These are phyloP conservation scores for Bimuria novae-zelandiae DNA, from an alignment of 2,329 filamentous ascomycete species.

Conservation along the genomic window DNA sequence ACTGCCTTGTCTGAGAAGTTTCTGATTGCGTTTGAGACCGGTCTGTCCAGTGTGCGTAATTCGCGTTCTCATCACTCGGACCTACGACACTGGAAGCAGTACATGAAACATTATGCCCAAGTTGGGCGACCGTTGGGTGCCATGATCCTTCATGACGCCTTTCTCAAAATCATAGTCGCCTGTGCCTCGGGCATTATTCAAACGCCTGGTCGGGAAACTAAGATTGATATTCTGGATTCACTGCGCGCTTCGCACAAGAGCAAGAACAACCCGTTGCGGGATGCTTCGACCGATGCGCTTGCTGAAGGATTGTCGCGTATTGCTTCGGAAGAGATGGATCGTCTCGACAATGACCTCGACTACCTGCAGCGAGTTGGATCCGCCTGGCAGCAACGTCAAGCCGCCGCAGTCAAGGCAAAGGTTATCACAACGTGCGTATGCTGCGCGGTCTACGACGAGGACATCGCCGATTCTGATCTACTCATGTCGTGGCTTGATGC, in stretches of 20 bases:
- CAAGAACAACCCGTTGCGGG: slow-evolving; percentile 17
- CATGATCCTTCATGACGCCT: slow-evolving; percentile 87
- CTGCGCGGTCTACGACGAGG: slow-evolving; percentile 80
- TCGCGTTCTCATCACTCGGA: slow-evolving; percentile 67
- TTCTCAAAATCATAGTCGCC: slow-evolving; percentile 82
- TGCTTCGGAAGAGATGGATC: slow-evolving; percentile 79
- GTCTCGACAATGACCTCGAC: slow-evolving; percentile 86
- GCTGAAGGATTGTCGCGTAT: slow-evolving; percentile 69
- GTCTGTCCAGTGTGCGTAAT: slow-evolving; percentile 88
- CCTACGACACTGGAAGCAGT: slow-evolving; percentile 85
- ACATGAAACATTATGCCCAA: slow-evolving; percentile 79
- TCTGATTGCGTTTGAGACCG: slow-evolving; percentile 83
- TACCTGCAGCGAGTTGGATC: slow-evolving; percentile 81
- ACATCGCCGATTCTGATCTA: slow-evolving; percentile 76
- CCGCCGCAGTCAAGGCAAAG: slow-evolving; percentile 82
- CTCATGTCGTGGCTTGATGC: slow-evolving; percentile 87
- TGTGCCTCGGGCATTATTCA: slow-evolving; percentile 74
- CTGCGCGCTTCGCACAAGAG: slow-evolving; percentile 49
- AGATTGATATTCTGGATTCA: slow-evolving; percentile 72
- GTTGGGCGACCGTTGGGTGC: slow-evolving; percentile 82
- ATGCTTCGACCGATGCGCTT: slow-evolving; percentile 37
- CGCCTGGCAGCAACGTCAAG: slow-evolving; percentile 82
- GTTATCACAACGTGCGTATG: slow-evolving; percentile 84
- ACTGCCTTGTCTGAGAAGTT: slow-evolving; percentile 81
- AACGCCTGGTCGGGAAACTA: slow-evolving; percentile 62